Conservation (phyloP, 2,329 filamentous ascomycete species). For the Cladosporium cucumerinum region DNA sequence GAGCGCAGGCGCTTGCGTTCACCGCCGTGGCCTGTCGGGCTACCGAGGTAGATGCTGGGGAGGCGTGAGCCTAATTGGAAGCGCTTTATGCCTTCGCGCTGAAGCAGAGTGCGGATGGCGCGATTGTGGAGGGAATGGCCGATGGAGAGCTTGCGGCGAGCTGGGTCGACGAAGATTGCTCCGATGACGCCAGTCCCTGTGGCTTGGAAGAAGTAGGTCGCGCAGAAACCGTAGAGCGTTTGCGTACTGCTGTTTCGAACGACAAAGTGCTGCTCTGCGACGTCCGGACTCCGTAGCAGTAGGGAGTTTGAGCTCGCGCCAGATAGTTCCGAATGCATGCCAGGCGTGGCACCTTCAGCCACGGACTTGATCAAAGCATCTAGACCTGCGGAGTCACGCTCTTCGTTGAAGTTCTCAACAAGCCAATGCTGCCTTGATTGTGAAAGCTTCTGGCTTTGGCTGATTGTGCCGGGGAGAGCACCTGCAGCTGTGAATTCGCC, state of each 20-base stretch:
- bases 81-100: constrained; percentile 69
- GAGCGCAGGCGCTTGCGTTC: constrained; percentile 61
- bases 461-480: constrained; percentile 65
- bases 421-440: constrained; percentile 95
- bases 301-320: constrained; percentile 72
- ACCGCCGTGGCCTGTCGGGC: constrained; percentile 64
- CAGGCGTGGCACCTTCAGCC: constrained; percentile 62
- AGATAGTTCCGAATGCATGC: constrained; percentile 65
- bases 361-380: constrained; percentile 71
- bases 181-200: constrained; percentile 73
- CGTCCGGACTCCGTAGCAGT: constrained; percentile 64
- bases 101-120: constrained; percentile 71
- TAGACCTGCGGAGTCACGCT: constrained; percentile 70
- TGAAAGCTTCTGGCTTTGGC: constrained; percentile 80
- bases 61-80: constrained; percentile 79
- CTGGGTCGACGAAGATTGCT: constrained; percentile 83
- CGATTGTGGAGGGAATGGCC: constrained; percentile 85
- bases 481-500: constrained; percentile 64
- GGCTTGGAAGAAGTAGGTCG: constrained; percentile 76
- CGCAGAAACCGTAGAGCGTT: constrained; percentile 86
- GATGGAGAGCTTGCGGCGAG: constrained; percentile 82
- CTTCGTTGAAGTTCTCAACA: constrained; percentile 80
- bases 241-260: constrained; percentile 91
- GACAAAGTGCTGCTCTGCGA: constrained; percentile 83
- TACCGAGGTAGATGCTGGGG: constrained; percentile 81